Percentiles rank a stretch among this genome's conserved stretches.
phyloP scores from a whole-genome alignment of 441 rosid genomes.

The Pelargonium myrrhifolium region DNA sequence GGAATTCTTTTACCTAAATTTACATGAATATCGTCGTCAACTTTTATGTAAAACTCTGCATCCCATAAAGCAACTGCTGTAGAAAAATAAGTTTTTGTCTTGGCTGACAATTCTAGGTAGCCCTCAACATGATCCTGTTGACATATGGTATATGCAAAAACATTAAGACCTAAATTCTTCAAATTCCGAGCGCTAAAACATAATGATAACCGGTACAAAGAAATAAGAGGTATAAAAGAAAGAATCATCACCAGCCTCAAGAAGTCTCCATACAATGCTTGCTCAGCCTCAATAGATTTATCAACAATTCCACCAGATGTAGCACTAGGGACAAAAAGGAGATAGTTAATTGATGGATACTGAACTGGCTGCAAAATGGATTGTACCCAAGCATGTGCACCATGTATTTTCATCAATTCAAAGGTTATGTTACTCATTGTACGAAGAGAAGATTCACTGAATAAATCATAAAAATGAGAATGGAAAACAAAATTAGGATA shows the following conservation, averaged over 20 bases:
- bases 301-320: conserved; percentile 61
- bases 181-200: neutral
- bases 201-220: neutral
- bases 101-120: conserved; percentile 73
- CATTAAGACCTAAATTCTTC: neutral
- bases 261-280: conserved; percentile 60
- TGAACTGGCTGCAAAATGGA: neutral
- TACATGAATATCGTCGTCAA: conserved; percentile 89
- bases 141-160: neutral
- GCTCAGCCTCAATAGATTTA: conserved; percentile 68
- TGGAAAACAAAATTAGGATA: too few species aligned
- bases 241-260: conserved; percentile 59
- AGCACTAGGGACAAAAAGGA: conserved; percentile 30
- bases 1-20: conserved; percentile 52
- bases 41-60: conserved; percentile 84
- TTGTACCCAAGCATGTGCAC: neutral
- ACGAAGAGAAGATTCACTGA: too few species aligned
- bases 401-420: too few species aligned
- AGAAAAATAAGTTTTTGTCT: conserved; percentile 64
- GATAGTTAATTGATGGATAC: neutral
- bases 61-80: conserved; percentile 78
- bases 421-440: too few species aligned
- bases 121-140: conserved; percentile 78
- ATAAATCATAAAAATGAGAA: too few species aligned
- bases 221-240: neutral